A percentile compares a stretch with the other conserved stretches of the same genome.
These are phyloP conservation scores for Sporobolomyces phaffii DNA, from an alignment of 768 basidiomycete species.

Conservation along the genomic window DNA sequence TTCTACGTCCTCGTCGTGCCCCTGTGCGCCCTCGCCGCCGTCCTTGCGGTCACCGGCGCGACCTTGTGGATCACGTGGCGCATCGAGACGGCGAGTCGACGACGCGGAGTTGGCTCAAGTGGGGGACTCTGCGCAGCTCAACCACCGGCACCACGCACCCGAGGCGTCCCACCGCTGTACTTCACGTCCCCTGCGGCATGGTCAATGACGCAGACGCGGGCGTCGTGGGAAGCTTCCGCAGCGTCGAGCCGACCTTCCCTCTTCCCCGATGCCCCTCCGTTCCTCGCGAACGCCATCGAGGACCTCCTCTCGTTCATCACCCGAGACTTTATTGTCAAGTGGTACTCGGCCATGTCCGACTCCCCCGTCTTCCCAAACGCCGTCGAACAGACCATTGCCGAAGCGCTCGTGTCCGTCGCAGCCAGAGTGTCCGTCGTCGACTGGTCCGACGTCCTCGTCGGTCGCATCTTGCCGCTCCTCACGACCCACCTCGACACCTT, in stretches of 20 bases:
- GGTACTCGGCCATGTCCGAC: slow-evolving; percentile 80
- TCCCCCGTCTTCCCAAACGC: slow-evolving; percentile 84
- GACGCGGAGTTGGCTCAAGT: too few species aligned
- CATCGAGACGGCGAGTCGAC: not conserved
- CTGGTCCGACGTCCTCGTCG: slow-evolving; percentile 32
- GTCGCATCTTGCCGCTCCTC: slow-evolving; percentile 25
- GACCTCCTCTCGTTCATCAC: slow-evolving; percentile 55
- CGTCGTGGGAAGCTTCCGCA: slow-evolving; percentile 27
- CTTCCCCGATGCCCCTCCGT: slow-evolving; percentile 20
- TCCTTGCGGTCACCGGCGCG: not conserved
- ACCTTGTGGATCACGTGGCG: not conserved
- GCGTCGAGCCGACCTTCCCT: not conserved
- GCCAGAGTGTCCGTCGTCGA: slow-evolving; percentile 54
- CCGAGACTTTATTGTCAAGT: slow-evolving; percentile 77
- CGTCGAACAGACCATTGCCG: slow-evolving; percentile 68
- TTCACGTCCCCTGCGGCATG: slow-evolving; percentile 36
- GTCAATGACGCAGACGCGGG: slow-evolving; percentile 31
- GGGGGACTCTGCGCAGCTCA: not conserved
- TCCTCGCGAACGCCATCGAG: slow-evolving; percentile 18
- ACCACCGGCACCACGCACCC: not conserved
- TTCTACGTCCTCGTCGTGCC: slow-evolving; percentile 5
- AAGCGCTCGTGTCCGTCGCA: slow-evolving; percentile 58
- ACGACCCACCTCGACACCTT: slow-evolving; percentile 26
- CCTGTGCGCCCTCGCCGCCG: not conserved
- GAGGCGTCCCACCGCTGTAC: slow-evolving; percentile 14